These are phyloP conservation scores for Ophiocordyceps robertsii DNA, from an alignment of 2,329 filamentous ascomycete genomes.

Conservation along the genomic window DNA sequence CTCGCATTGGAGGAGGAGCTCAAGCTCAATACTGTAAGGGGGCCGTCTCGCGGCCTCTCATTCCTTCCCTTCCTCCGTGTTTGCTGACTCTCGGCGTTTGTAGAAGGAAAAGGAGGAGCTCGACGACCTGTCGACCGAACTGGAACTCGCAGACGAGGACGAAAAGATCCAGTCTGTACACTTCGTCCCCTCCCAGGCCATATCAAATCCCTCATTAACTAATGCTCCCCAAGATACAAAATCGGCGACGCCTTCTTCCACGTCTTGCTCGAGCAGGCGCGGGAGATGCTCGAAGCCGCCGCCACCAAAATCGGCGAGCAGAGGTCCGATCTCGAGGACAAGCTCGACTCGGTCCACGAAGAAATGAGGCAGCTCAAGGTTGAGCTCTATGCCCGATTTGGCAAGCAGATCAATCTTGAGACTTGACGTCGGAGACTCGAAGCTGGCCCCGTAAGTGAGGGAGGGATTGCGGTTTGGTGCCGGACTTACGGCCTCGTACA, in stretches of 20 bases:
- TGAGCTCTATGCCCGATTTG: conserved; percentile 85
- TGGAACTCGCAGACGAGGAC: conserved; percentile 92
- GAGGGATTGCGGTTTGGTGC: too few relatives aligned
- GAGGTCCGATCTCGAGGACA: conserved; percentile 63
- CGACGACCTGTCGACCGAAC: conserved; percentile 79
- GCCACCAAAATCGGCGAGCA: conserved; percentile 65
- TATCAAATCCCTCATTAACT: not conserved
- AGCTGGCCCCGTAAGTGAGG: not conserved
- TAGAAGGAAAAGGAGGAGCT: conserved; percentile 98
- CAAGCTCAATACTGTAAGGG: conserved; percentile 58
- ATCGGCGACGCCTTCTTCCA: conserved; percentile 94
- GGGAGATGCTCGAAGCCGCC: conserved; percentile 65
- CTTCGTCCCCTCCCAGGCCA: not conserved
- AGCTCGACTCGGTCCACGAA: conserved; percentile 59
- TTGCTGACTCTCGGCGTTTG: conserved; percentile 1
- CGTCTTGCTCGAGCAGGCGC: conserved; percentile 69
- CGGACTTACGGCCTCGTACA: too few relatives aligned
- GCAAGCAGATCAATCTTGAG: conserved; percentile 93
- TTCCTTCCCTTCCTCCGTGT: too few relatives aligned
- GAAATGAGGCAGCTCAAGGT: conserved; percentile 88
- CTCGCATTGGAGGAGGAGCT: conserved; percentile 67
- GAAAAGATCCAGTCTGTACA: conserved; percentile 70
- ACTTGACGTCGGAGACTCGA: conserved; percentile 35
- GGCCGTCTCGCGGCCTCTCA: too few relatives aligned
- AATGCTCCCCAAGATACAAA: conserved; percentile 56